Evolutionary conservation across 441 rosid genomes (phyloP).

Genomic region (Erodium trifolium): DNA sequence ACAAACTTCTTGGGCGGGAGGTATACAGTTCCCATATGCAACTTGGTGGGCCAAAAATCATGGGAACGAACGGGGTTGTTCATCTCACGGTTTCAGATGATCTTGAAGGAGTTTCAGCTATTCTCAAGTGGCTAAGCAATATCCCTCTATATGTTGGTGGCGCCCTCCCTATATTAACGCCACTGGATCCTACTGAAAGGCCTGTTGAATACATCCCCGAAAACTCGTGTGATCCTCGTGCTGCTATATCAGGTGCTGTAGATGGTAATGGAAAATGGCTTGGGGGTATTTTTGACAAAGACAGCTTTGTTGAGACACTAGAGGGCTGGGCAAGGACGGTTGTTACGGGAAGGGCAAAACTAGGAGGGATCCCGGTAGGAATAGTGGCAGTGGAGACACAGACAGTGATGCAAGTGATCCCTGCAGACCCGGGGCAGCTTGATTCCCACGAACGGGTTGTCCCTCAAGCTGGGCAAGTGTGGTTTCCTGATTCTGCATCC

Average conservation of each 20-base stretch:
- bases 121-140: constrained; percentile 92
- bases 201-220: constrained; percentile 81
- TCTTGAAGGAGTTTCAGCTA: constrained; percentile 88
- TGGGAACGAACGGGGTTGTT: constrained; percentile 99
- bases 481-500: constrained; percentile 99
- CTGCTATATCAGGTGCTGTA: constrained; percentile 68
- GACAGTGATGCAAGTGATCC: constrained; percentile 96
- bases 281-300: constrained; percentile 94
- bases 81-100: constrained; percentile 99
- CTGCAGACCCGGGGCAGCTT: constrained; percentile 99
- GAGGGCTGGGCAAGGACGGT: constrained; percentile 99
- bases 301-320: constrained; percentile 82
- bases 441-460: constrained; percentile 99
- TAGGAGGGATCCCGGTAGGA: constrained; percentile 98
- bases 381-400: constrained; percentile 99
- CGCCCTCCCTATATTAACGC: constrained; percentile 54
- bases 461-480: constrained; percentile 99
- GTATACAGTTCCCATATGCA: constrained; percentile 99
- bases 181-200: constrained; percentile 82
- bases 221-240: constrained; percentile 93
- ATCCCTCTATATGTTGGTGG: constrained; percentile 77
- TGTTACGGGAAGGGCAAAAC: constrained; percentile 98
- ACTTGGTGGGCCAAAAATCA: constrained; percentile 99
- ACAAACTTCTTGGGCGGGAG: constrained; percentile 98
- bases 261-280: constrained; percentile 78